Percentiles rank a stretch among this genome's conserved stretches.
Conservation (phyloP, 73 alveolate species). For the Diophrys appendiculata region DNA sequence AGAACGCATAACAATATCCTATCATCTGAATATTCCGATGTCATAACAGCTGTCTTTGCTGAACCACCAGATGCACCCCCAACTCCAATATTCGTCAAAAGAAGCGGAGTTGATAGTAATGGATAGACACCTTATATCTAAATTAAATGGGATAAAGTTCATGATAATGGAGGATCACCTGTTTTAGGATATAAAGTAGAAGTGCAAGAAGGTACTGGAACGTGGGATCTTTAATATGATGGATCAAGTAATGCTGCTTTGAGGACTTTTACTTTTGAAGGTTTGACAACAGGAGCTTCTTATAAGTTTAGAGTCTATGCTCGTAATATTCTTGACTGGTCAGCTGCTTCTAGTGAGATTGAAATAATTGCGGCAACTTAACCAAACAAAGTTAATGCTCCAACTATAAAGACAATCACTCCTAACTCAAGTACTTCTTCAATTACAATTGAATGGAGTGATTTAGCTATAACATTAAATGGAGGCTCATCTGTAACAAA, state of each 20-base stretch:
- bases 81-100: constrained; percentile 48
- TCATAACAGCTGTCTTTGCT: constrained; percentile 44
- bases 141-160: constrained; percentile 63
- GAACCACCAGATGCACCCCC: constrained; percentile 41
- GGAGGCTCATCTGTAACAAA: constrained; percentile 68
- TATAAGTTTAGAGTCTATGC: constrained; percentile 54
- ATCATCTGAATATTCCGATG: constrained; percentile 20
- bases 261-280: constrained; percentile 38
- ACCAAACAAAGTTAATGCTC: constrained; percentile 41
- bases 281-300: constrained; percentile 49
- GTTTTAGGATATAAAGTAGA: constrained; percentile 76
- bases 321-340: constrained; percentile 43
- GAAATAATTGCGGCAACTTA: constrained; percentile 45
- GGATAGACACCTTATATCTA: constrained; percentile 51
- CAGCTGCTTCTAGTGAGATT: constrained; percentile 37
- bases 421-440: constrained; percentile 9
- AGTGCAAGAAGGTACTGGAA: constrained; percentile 30
- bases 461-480: constrained; percentile 5
- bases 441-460: constrained; percentile 38
- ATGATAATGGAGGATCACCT: constrained; percentile 42
- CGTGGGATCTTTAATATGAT: constrained; percentile 42
- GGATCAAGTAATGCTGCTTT: constrained; percentile 53
- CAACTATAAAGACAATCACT: constrained; percentile 30
- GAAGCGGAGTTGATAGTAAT: constrained; percentile 54
- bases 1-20: constrained; percentile 17